Conservation (phyloP, 2,329 filamentous ascomycete genomes). For the Aulographum hederae region DNA sequence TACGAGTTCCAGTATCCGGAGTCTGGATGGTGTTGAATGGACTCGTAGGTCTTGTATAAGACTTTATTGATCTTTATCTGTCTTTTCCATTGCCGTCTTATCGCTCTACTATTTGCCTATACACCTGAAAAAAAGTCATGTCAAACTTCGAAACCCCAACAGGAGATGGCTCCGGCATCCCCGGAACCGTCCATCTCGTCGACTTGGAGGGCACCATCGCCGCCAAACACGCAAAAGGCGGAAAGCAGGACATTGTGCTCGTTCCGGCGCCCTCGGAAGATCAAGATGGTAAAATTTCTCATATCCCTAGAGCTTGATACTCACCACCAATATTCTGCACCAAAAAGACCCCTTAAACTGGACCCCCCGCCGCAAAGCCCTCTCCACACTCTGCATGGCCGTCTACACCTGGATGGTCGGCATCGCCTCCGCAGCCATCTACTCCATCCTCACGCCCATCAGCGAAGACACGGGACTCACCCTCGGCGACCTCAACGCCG, state of each 20-base stretch:
- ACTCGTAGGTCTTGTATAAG: too few species aligned
- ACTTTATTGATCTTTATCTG: too few species aligned
- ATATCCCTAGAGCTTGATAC: too few species aligned
- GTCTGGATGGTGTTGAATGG: too few species aligned
- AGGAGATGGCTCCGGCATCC: too few species aligned
- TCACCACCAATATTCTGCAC: too few species aligned
- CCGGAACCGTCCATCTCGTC: conserved; percentile 26
- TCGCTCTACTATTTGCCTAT: too few species aligned
- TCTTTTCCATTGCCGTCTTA: too few species aligned
- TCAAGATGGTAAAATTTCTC: too few species aligned
- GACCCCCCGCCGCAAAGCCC: conserved; percentile 15
- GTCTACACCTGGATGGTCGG: conserved; percentile 15
- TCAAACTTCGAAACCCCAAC: too few species aligned
- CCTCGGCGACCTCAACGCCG: conserved; percentile 25
- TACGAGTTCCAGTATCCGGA: too few species aligned
- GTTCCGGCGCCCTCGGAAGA: conserved; percentile 13
- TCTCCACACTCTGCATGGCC: conserved; percentile 8
- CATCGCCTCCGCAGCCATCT: conserved; percentile 30
- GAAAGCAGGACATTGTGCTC: conserved; percentile 18
- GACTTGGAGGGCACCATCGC: conserved; percentile 16
- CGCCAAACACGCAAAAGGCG: conserved; percentile 12
- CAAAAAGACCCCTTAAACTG: conserved; percentile 19
- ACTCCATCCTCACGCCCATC: conserved; percentile 30
- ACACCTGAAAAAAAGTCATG: too few species aligned
- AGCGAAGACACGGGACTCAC: conserved; percentile 27